Base-by-base conservation (phyloP, 257 asterid genomes). In the Schizonepeta tenuifolia region DNA sequence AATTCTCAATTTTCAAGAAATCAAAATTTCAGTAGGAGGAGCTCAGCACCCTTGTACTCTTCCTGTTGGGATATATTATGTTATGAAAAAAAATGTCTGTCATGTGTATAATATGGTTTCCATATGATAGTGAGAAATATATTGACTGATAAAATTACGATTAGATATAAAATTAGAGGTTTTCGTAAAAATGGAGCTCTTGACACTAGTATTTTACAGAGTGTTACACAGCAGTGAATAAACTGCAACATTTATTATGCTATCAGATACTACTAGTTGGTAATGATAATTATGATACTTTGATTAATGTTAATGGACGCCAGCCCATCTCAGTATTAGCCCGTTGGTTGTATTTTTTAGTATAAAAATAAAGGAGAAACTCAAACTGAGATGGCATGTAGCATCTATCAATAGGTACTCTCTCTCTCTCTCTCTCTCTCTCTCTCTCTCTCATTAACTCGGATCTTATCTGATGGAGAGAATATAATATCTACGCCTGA, bases 1-100 rank as follows among this genome's bases (percentile, higher is more conserved):
- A 33, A 53, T 24, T 65, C 64, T 28, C 59, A 8, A 65, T 41
- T 63, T 73, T 65, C 63, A 65, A 73, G 65, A 51, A 33, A 65
- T 50, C 28, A 72, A 40, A 50, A 15, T 66, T 50, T 49, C 20
- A 47, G 41, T n/a, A 31, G 36, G 36, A 31, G 36, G 36, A 31
- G 36, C 36, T 31, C 36, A 31, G 36, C 36, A 31, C 3, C 40
- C 18, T 73, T 22, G 36, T 63, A 40, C 12, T 73, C 58, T 54
- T 65, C 50, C 21, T 54, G 9, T 53, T 22, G 35, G 46, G 46
- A 7, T 59, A 33, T 3, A n/a, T 3, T 59, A 33, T 3, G 26
- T 40, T 22, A 22, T 24, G 35, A 33, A 55, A 55, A 53, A 17
- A 38, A 38, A 38, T 49, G 11, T 1, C n/a, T n/a, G 22, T 49